Base-by-base conservation (phyloP, 495 filamentous ascomycete species). In the Aspergillus cristatus region DNA sequence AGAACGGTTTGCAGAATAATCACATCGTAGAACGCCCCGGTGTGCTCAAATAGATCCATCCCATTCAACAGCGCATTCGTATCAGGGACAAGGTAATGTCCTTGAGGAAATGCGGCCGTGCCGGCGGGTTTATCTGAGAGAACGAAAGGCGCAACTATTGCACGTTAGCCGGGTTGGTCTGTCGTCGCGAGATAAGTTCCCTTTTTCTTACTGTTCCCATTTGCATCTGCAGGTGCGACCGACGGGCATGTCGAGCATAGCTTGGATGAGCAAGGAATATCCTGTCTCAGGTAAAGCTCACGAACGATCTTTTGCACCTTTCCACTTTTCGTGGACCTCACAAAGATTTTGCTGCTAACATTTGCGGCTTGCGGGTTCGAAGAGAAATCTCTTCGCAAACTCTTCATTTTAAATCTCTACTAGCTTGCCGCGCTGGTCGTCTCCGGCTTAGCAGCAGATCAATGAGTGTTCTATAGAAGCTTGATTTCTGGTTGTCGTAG, bases 301-400 rank as follows among this genome's bases (percentile, higher is more conserved):
- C 87, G 78, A 42, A 97, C 93, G 57, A 99, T 89, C 67, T 99
- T 98, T 63, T 94, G 87, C 41, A 97, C 91, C 67, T 95, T 97
- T 53, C 91, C 91, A 60, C 76, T 85, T 58, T 82, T 90, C 13
- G 87, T 89, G 18, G 91, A 95, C 40, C 91, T 71, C 43, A 97
- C 82, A 50, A 88, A 99, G 45, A 91, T 74, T 66, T 97, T 94
- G 74, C 81, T 94, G 32, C 81, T 82, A 39, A 94, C 82, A 58
- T 82, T 91, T 34, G 76, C 68, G n/a, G 76, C 70, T 35, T 76
- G 70, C 12, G 78, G 71, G 48, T 89, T 87, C 7, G 72, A 65
- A 36, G 68, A 79, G 42, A 76, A 57, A 14, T 84, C 77, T 48
- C 88, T 70, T 61, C 91, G 87, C 40, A 96, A 70, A 56, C 88